Evolutionary conservation across 805 yeast species (phyloP).

Genomic region (Lachancea fermentati): DNA sequence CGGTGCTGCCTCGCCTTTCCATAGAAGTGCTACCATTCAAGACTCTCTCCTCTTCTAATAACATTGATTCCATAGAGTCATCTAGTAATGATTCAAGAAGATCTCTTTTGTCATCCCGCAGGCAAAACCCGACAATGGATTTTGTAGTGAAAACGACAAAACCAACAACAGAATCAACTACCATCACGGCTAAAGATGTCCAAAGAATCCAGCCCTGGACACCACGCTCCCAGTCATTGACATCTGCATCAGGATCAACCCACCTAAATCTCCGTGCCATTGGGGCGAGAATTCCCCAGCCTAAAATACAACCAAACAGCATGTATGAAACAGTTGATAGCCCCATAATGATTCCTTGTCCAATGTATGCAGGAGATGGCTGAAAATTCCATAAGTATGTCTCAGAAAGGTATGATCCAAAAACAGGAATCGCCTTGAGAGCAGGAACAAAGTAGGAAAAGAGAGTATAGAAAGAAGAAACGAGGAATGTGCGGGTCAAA

Average conservation of each 20-base stretch:
- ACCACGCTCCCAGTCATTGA: constrained; percentile 80
- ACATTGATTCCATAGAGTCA: constrained; percentile 30
- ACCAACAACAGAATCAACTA: constrained; percentile 81
- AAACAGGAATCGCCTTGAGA: constrained; percentile 63
- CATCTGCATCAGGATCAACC: constrained; percentile 83
- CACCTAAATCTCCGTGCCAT: constrained; percentile 62
- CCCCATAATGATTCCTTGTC: constrained; percentile 98
- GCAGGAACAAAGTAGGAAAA: constrained; percentile 68
- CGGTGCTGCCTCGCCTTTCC: constrained; percentile 20
- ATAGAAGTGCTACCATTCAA: constrained; percentile 19
- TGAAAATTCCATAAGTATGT: constrained; percentile 81
- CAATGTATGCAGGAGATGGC: constrained; percentile 95
- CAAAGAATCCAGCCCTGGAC: constrained; percentile 97
- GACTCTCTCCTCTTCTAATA: constrained; percentile 30
- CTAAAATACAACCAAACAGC: constrained; percentile 83
- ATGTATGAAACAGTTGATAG: constrained; percentile 83
- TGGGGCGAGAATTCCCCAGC: constrained; percentile 93
- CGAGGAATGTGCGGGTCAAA: constrained; percentile 52
- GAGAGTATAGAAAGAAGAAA: constrained; percentile 71
- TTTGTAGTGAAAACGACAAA: constrained; percentile 55
- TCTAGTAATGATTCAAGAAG: constrained; percentile 22
- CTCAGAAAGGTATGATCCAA: constrained; percentile 59
- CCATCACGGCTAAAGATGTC: constrained; percentile 91
- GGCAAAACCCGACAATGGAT: constrained; percentile 33
- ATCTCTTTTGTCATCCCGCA: constrained; percentile 21